Evolutionary conservation across 495 filamentous ascomycete species (phyloP).

Genomic region (Immersiella caudata): DNA sequence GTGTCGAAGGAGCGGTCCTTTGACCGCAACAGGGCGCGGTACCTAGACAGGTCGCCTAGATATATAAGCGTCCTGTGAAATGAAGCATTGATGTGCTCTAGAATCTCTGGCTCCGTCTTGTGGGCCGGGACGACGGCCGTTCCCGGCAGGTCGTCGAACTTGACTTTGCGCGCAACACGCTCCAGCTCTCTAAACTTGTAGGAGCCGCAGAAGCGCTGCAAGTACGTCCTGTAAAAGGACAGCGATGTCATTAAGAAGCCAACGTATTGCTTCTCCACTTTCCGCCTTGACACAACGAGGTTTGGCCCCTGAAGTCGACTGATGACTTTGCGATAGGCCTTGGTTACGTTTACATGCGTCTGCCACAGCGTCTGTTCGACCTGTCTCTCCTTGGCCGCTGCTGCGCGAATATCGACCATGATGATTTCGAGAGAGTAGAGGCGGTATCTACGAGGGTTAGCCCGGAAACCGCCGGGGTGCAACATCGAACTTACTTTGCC

Average conservation of each 20-base stretch:
- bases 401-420: conserved; percentile 72
- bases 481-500: conserved; percentile 54
- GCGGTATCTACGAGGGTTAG: conserved; percentile 60
- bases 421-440: conserved; percentile 69
- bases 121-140: conserved; percentile 42
- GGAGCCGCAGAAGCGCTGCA: conserved; percentile 74
- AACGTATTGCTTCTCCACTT: conserved; percentile 75
- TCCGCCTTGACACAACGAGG: conserved; percentile 74
- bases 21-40: conserved; percentile 57
- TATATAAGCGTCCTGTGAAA: conserved; percentile 84
- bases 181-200: conserved; percentile 75
- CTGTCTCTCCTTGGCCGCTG: conserved; percentile 62
- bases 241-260: conserved; percentile 84
- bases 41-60: conserved; percentile 89
- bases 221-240: conserved; percentile 82
- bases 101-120: conserved; percentile 50
- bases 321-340: conserved; percentile 67
- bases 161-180: conserved; percentile 68
- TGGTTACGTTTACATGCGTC: conserved; percentile 74
- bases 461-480: conserved; percentile 23
- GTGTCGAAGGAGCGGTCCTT: conserved; percentile 77
- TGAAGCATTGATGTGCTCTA: conserved; percentile 63
- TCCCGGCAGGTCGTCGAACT: conserved; percentile 49
- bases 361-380: conserved; percentile 78
- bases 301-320: conserved; percentile 49